Evolutionary conservation across 768 basidiomycete genomes (phyloP).

Genomic region (Gautieria morchelliformis): DNA sequence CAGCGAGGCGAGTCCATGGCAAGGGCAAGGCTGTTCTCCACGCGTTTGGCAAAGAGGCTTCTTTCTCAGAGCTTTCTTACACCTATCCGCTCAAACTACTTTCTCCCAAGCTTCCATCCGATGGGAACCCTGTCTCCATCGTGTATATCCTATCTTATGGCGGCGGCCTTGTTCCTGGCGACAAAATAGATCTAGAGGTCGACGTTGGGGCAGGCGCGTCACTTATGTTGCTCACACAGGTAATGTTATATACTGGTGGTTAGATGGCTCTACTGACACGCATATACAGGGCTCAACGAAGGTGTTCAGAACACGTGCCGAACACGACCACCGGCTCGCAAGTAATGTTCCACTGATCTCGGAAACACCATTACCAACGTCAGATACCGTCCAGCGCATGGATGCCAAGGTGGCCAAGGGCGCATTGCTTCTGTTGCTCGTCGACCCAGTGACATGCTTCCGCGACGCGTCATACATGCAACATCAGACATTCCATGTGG

Average conservation of each 20-base stretch:
- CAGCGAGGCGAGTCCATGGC: neutral
- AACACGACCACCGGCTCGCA: slow-evolving; percentile 13
- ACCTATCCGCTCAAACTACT: slow-evolving; percentile 85
- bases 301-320: slow-evolving; percentile 75
- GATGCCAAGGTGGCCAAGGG: slow-evolving; percentile 42
- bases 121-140: slow-evolving; percentile 30
- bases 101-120: slow-evolving; percentile 45
- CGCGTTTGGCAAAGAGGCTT: slow-evolving; percentile 39
- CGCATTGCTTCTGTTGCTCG: slow-evolving; percentile 69
- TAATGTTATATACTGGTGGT: slow-evolving; percentile 22
- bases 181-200: slow-evolving; percentile 55
- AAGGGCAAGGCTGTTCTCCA: slow-evolving; percentile 11
- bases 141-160: slow-evolving; percentile 84
- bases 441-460: slow-evolving; percentile 92
- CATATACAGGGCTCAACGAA: slow-evolving; percentile 79
- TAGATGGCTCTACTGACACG: neutral
- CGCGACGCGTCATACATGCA: slow-evolving; percentile 75
- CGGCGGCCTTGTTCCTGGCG: slow-evolving; percentile 85
- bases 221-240: slow-evolving; percentile 81
- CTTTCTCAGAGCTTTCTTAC: slow-evolving; percentile 67
- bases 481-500: slow-evolving; percentile 67
- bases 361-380: neutral
- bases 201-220: slow-evolving; percentile 45
- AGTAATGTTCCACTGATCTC: neutral
- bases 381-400: slow-evolving; percentile 52